Percentiles rank a stretch among this genome's conserved stretches.
These are phyloP conservation scores for Colletotrichum cuscutae DNA, from an alignment of 2,329 filamentous ascomycete genomes.

Conservation along the genomic window DNA sequence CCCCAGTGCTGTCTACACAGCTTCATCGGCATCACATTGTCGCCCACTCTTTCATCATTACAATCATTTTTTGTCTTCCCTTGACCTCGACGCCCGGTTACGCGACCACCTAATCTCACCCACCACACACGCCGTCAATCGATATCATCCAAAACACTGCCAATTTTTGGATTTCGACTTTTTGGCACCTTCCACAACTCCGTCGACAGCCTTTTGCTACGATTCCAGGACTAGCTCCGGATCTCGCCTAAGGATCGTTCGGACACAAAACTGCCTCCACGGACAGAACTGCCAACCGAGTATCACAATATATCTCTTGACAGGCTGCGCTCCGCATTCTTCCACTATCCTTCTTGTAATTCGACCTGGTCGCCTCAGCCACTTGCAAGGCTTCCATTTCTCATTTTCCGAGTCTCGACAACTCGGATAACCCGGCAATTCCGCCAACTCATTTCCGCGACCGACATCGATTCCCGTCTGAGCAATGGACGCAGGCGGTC, in stretches of 20 bases:
- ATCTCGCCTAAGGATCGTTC: slow-evolving; percentile 20
- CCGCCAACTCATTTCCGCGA: slow-evolving; percentile 17
- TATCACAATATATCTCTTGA: slow-evolving; percentile 37
- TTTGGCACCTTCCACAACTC: slow-evolving; percentile 45
- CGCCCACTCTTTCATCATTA: slow-evolving; percentile 25
- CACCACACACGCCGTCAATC: slow-evolving; percentile 18
- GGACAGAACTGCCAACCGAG: slow-evolving; percentile 6
- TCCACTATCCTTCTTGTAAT: slow-evolving; percentile 37
- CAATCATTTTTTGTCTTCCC: slow-evolving; percentile 31
- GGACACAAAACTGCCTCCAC: slow-evolving; percentile 11
- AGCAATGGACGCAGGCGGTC: slow-evolving; percentile 95
- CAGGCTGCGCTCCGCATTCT: slow-evolving; percentile 22
- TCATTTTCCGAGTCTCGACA: slow-evolving; percentile 17
- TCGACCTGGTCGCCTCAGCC: slow-evolving; percentile 30
- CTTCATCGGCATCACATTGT: slow-evolving; percentile 19
- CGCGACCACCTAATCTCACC: slow-evolving; percentile 26
- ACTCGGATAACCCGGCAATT: slow-evolving; percentile 16
- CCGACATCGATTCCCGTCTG: slow-evolving; percentile 41
- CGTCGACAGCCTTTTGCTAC: slow-evolving; percentile 1
- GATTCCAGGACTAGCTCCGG: slow-evolving; percentile 23
- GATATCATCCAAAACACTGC: slow-evolving; percentile 36
- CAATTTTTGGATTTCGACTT: slow-evolving; percentile 40
- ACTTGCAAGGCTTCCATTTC: slow-evolving; percentile 27
- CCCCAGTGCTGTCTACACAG: slow-evolving; percentile 18
- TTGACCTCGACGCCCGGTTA: slow-evolving; percentile 32